Evolutionary conservation across 2,329 filamentous ascomycete genomes (phyloP), one percentile per base, ranked within the genome.

Genomic region (Hypoxylon sp.): DNA sequence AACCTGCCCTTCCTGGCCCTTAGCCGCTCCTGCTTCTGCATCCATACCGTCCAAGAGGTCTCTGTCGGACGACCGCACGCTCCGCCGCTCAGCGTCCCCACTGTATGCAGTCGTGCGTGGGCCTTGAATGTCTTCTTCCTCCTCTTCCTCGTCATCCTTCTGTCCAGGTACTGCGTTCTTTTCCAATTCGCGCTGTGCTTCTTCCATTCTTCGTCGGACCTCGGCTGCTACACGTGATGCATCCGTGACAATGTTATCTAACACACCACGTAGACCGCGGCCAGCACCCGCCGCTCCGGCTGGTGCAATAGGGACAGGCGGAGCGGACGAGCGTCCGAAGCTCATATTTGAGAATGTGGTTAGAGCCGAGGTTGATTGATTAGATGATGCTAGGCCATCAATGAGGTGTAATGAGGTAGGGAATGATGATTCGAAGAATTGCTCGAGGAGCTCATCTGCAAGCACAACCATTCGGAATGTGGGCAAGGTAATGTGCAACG

Each of bases 381-480:
- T 45, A 81, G 77, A 57, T 47, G 61, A 77, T 7, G 78, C 76
- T 2, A 87, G 74, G 27, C 85, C 85, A 11, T 96, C 91, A 23
- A 92, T 90, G 48, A 97, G 89, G 74, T 92, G 93, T 86, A 99
- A 96, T 1, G 94, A 97, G 54, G 92, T 89, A 0, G 95, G 93
- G 81, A 98, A 97, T 41, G 94, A 96, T 0, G 93, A 92, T 80
- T 99, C 96, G 77, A 99, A 99, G 81, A 99, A 99, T 72, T 96
- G 92, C 75, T 99, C 95, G 5, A 99, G 87, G 0, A 96, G 86
- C 78, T 99, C 96, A 75, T 99, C 96, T 45, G 96, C 96, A 6
- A 99, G 88, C 8, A 99, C 92, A 2, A 99, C 94, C 96, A 99
- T 99, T 70, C 96, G 91, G 85, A 99, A 99, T 0, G 96, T 99